phyloP scores from a whole-genome alignment of 148 eudicot species.

The Rhododendron kiyosumense region DNA sequence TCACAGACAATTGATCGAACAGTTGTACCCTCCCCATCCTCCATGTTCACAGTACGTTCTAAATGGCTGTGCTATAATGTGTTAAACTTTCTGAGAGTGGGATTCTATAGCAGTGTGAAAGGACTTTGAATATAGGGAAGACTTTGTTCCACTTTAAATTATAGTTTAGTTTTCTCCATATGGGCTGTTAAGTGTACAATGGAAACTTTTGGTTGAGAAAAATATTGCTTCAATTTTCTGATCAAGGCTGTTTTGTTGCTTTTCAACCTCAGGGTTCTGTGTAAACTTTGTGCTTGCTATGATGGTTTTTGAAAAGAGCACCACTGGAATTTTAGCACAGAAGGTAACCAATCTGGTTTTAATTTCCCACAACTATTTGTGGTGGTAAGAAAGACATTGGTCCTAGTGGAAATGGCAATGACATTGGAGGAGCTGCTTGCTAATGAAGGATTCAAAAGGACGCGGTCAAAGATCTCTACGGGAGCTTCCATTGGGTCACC shows the following conservation, averaged over 20 bases:
- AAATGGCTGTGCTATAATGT: background rate
- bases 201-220: background rate
- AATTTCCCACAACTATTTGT: conserved; percentile 1
- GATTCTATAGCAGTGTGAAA: background rate
- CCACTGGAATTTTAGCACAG: background rate
- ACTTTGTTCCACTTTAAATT: background rate
- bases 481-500: conserved; percentile 21
- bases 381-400: background rate
- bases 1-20: background rate
- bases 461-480: conserved; percentile 18
- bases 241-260: background rate
- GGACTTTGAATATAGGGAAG: background rate
- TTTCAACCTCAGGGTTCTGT: background rate
- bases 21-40: background rate
- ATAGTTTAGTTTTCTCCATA: no score
- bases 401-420: conserved; percentile 35
- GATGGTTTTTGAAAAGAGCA: background rate
- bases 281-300: background rate
- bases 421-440: conserved; percentile 50
- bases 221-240: background rate
- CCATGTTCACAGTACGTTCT: background rate
- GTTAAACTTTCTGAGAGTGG: background rate
- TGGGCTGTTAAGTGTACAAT: background rate
- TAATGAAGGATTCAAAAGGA: conserved; percentile 41
- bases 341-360: background rate